Evolutionary conservation across 371 early-diverging fungal species (phyloP).

Genomic region (Mucor ambiguus): DNA sequence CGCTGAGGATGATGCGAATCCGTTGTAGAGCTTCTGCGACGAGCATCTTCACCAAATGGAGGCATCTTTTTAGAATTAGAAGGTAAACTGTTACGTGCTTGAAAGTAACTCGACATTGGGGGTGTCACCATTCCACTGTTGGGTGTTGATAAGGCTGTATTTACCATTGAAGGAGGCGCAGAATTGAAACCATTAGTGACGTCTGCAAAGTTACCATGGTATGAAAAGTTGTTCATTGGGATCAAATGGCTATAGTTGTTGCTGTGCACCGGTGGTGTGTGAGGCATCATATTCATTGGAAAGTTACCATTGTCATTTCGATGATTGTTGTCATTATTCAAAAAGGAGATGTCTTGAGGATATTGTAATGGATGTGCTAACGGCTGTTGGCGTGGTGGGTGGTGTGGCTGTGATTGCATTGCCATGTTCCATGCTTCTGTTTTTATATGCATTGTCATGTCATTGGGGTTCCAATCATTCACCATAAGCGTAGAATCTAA

Average conservation of each 20-base stretch:
- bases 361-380: neutral
- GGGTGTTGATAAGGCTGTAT: constrained; percentile 3
- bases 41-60: neutral
- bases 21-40: constrained; percentile 6
- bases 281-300: constrained; percentile 4
- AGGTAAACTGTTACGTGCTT: constrained; percentile 8
- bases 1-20: constrained; percentile 9
- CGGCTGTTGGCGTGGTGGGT: neutral
- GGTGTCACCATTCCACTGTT: constrained; percentile 9
- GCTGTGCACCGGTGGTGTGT: neutral
- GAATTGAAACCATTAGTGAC: neutral
- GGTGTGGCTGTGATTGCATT: neutral
- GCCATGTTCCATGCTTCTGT: neutral
- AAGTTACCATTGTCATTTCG: neutral
- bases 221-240: constrained; percentile 1
- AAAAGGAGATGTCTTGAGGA: neutral
- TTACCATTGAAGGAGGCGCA: constrained; percentile 6
- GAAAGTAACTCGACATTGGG: constrained; percentile 13
- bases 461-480: neutral
- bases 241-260: neutral
- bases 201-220: neutral
- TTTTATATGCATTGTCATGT: neutral
- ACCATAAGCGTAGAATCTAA: constrained; percentile 1
- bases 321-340: neutral
- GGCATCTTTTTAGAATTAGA: neutral